These are phyloP conservation scores for Cyclotella baltica DNA, from an alignment of 108 stramenopile species.

Conservation along the genomic window DNA sequence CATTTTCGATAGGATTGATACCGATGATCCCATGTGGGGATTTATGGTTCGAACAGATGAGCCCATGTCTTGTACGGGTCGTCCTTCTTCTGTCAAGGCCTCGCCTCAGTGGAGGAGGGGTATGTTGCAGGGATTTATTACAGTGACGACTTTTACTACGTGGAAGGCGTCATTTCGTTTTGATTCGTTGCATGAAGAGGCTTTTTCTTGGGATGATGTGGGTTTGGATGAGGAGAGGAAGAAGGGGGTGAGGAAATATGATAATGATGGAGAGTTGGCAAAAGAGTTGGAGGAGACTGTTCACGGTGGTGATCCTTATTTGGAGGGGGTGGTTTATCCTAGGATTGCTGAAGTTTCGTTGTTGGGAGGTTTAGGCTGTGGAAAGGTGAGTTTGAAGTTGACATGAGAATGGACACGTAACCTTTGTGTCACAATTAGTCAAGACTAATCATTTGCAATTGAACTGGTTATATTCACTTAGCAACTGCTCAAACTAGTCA, in stretches of 20 bases:
- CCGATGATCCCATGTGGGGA: slow-evolving; percentile 90
- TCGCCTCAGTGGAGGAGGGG: slow-evolving; percentile 61
- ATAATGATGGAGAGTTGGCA: slow-evolving; percentile 70
- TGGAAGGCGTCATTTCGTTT: slow-evolving; percentile 91
- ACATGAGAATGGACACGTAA: not conserved
- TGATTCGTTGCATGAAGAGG: slow-evolving; percentile 82
- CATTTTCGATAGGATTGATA: slow-evolving; percentile 91
- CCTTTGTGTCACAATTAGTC: not conserved
- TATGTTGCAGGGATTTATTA: slow-evolving; percentile 90
- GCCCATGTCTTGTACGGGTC: slow-evolving; percentile 36
- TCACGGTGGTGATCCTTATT: slow-evolving; percentile 85
- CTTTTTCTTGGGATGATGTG: slow-evolving; percentile 74
- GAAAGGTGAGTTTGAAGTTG: slow-evolving; percentile 55
- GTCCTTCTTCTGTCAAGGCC: slow-evolving; percentile 31
- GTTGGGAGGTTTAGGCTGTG: slow-evolving; percentile 78
- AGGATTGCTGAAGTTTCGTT: slow-evolving; percentile 90
- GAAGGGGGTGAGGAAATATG: slow-evolving; percentile 58
- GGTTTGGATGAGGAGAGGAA: slow-evolving; percentile 51
- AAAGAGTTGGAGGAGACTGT: slow-evolving; percentile 73
- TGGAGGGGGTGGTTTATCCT: slow-evolving; percentile 93
- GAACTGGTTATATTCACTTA: slow-evolving; percentile 10
- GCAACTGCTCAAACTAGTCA: slow-evolving; percentile 70
- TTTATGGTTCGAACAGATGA: slow-evolving; percentile 71
- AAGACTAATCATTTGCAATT: slow-evolving; percentile 2
- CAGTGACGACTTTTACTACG: slow-evolving; percentile 91